Evolutionary conservation across 371 early-diverging fungal genomes (phyloP), one percentile per base, ranked within the genome.

Genomic region (Umbelopsis sp.): DNA sequence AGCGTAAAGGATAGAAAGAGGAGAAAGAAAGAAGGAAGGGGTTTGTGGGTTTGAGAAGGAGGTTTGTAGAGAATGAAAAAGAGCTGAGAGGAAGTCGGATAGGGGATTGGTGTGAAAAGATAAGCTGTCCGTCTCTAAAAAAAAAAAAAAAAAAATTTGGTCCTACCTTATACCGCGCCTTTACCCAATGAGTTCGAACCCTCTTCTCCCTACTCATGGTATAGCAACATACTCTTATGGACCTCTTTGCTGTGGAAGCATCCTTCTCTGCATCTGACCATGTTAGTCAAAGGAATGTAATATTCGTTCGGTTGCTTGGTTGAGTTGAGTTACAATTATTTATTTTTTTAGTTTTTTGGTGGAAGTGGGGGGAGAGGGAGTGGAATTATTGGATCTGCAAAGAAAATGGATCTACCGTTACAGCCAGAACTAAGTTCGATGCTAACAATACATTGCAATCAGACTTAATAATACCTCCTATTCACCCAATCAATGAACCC

Each of bases 1-100:
- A 3, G 20, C 7, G 48, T 6, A 48, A 48, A 20, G 48, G 48
- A 20, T n/a, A 16, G 18, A 7, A 48, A 48, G 20, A 20, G 48
- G 48, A n/a, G 6, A 48, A 20, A 12, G 18, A 18, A 48, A 29
- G 57, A 35, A 57, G 57, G 35, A 57, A 32, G 57, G 29, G 52
- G 29, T 51, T 50, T 51, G 52, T 20, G 9, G 41, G 12, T 41
- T 41, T 41, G 12, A 7, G 41, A 41, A 41, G 41, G 41, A 41
- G 48, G 48, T 48, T 16, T 10, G 29, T 57, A 57, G 57, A 57
- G 57, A 57, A 57, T 57, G 57, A 57, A 57, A 57, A 16, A 29
- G 35, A 51, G 12, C 41, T 10, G 48, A 48, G 48, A n/a, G 48
- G 6, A 20, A 48, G 57, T 35, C 29, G 35, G 35, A 57, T 35